These are phyloP conservation scores for Polyporus tsugae DNA, from an alignment of 1,284 basidiomycete genomes.

Conservation along the genomic window DNA sequence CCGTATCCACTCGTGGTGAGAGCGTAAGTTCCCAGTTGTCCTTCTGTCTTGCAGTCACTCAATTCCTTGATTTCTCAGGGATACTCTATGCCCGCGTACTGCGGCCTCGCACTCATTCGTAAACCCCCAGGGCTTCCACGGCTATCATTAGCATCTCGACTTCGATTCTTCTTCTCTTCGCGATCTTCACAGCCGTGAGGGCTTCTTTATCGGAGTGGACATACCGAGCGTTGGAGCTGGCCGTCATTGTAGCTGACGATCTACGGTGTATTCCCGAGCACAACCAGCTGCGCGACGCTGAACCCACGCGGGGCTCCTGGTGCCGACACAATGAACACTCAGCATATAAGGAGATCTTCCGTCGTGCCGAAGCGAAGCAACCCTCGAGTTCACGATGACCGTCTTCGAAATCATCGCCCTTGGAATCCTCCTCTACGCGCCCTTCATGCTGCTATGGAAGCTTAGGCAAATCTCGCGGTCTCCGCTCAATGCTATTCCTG, in stretches of 20 bases:
- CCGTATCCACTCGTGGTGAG: background rate
- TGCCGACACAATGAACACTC: background rate
- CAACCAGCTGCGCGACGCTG: background rate
- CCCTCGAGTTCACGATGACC: background rate
- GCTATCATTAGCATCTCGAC: background rate
- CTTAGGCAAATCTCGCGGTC: background rate
- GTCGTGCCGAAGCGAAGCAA: background rate
- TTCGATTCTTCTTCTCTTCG: background rate
- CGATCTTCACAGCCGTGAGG: background rate
- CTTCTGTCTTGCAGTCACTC: background rate
- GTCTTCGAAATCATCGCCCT: background rate
- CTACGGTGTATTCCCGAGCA: background rate
- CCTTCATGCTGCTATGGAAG: slow-evolving; percentile 6
- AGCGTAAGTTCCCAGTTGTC: background rate
- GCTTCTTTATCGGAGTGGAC: background rate
- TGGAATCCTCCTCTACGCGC: slow-evolving; percentile 5
- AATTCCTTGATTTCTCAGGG: background rate
- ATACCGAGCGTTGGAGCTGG: background rate
- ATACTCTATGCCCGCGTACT: background rate
- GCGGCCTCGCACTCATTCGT: background rate
- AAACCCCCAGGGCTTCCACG: background rate
- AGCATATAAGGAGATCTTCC: background rate
- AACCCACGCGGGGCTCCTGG: background rate
- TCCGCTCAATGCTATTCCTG: slow-evolving; percentile 12
- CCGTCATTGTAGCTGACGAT: background rate